Evolutionary conservation across 257 asterid genomes (phyloP).

Genomic region (Scutellaria galericulata): DNA sequence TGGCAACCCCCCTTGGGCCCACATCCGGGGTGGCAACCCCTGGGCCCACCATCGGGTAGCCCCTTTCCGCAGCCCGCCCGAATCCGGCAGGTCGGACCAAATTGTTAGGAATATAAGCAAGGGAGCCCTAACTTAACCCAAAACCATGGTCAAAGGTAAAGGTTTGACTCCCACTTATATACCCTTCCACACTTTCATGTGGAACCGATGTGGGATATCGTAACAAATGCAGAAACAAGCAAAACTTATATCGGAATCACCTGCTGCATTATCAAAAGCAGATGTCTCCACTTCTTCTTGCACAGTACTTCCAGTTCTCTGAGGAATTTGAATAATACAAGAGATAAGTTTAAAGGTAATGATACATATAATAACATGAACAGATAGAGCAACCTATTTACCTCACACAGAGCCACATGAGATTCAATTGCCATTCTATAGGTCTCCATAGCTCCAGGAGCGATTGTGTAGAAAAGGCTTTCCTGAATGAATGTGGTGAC

Average conservation of each 20-base stretch:
- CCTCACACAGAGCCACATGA: constrained; percentile 65
- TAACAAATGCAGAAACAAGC: constrained; percentile 25
- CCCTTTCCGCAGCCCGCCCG: no score
- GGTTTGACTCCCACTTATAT: no score
- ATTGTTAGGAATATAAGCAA: no score
- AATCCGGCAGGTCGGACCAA: no score
- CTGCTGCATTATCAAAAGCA: constrained; percentile 68
- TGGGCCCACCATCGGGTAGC: no score
- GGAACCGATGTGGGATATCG: no score
- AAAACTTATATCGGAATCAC: constrained; percentile 44
- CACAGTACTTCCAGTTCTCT: constrained; percentile 65
- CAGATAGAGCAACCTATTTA: constrained; percentile 40
- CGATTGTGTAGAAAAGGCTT: constrained; percentile 70
- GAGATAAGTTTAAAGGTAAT: constrained; percentile 12
- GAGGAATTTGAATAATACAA: constrained; percentile 34
- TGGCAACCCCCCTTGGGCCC: no score
- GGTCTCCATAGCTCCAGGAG: constrained; percentile 67
- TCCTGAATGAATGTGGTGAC: constrained; percentile 57
- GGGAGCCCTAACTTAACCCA: no score
- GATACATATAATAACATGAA: constrained; percentile 2
- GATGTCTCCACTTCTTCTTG: constrained; percentile 90
- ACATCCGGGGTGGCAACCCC: no score
- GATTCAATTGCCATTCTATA: constrained; percentile 74
- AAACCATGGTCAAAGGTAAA: no score
- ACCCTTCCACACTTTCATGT: no score